phyloP scores from a whole-genome alignment of 805 yeast genomes.

The Tetrapisispora iriomotensis region DNA sequence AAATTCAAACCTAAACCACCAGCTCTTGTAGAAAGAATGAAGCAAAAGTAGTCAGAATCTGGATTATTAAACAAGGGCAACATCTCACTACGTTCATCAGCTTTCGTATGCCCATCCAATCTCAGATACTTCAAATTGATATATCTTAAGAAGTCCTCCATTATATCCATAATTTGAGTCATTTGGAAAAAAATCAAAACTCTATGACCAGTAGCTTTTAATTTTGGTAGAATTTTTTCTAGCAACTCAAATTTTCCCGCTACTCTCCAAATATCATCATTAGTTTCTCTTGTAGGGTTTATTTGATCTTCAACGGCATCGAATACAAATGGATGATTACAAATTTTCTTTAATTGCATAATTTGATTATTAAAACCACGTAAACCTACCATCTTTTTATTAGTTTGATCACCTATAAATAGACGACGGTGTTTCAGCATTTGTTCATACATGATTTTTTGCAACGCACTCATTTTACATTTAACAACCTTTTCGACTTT shows the following conservation, averaged over 20 bases:
- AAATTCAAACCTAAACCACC: constrained; percentile 83
- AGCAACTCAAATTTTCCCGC: constrained; percentile 75
- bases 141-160: constrained; percentile 72
- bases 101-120: constrained; percentile 74
- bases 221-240: constrained; percentile 67
- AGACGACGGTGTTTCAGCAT: constrained; percentile 64
- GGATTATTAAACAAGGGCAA: constrained; percentile 68
- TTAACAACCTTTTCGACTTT: constrained; percentile 76
- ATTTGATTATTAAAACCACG: constrained; percentile 73
- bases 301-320: constrained; percentile 69
- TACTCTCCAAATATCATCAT: constrained; percentile 62
- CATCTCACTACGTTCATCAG: constrained; percentile 73
- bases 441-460: constrained; percentile 60
- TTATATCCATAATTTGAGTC: constrained; percentile 85
- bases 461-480: constrained; percentile 68
- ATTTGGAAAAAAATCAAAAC: constrained; percentile 78
- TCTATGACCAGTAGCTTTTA: constrained; percentile 64
- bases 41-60: constrained; percentile 66
- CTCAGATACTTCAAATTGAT: constrained; percentile 61
- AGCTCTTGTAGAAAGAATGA: constrained; percentile 74
- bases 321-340: constrained; percentile 82
- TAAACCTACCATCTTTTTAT: constrained; percentile 44
- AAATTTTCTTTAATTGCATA: constrained; percentile 77
- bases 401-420: constrained; percentile 55
- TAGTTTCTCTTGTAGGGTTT: constrained; percentile 52